A percentile compares a stretch with the other conserved stretches of the same genome.
Conservation (phyloP, 2,329 filamentous ascomycete genomes). For the Colletotrichum phormii region DNA sequence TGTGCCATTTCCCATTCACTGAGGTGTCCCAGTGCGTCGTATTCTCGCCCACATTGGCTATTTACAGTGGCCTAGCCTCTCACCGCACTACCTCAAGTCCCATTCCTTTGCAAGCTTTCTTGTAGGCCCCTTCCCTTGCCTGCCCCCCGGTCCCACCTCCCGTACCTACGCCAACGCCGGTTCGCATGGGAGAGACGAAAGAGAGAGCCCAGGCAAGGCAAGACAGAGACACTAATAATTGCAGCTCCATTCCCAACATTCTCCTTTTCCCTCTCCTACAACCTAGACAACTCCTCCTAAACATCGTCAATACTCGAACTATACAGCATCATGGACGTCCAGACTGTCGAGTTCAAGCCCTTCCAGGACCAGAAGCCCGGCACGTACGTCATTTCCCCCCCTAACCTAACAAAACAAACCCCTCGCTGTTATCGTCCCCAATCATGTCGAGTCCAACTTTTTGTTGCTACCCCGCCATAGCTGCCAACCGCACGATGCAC, state of each 20-base stretch:
- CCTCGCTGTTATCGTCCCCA: constrained; percentile 42
- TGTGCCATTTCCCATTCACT: constrained; percentile 15
- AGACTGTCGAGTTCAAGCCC: constrained; percentile 84
- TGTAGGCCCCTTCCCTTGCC: constrained; percentile 2
- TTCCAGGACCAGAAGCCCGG: constrained; percentile 98
- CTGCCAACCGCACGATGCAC: constrained; percentile 19
- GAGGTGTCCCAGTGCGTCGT: background rate
- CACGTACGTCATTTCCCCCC: constrained; percentile 78
- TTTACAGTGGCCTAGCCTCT: constrained; percentile 6
- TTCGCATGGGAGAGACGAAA: background rate
- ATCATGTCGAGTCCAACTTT: constrained; percentile 40
- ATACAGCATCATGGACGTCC: constrained; percentile 70
- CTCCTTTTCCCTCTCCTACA: constrained; percentile 25
- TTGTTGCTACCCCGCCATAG: constrained; percentile 31
- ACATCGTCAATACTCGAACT: constrained; percentile 28
- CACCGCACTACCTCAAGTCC: constrained; percentile 9
- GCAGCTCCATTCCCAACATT: constrained; percentile 36
- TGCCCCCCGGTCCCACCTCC: constrained; percentile 2
- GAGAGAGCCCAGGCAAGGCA: background rate
- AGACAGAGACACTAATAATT: constrained; percentile 2
- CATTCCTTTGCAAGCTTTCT: constrained; percentile 5
- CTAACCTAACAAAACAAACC: constrained; percentile 35
- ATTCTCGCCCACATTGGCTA: background rate
- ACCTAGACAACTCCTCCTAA: constrained; percentile 3
- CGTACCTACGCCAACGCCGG: background rate